phyloP scores from a whole-genome alignment of 306 rosid species.

The Prunus davidiana region DNA sequence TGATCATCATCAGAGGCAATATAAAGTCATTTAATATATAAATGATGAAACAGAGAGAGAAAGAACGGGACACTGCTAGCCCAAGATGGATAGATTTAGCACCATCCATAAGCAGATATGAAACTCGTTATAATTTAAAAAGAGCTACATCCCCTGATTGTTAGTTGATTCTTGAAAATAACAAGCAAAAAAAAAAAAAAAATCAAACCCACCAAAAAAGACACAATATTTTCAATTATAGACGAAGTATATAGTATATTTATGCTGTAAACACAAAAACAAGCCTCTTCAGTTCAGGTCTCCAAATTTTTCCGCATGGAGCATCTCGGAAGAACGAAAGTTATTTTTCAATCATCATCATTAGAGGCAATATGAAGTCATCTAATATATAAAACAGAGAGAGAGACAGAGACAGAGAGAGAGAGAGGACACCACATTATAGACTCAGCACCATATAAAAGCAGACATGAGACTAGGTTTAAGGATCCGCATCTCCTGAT shows the following conservation, averaged over 20 bases:
- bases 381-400: not conserved
- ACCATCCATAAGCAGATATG: not conserved
- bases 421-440: not conserved
- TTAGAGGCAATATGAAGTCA: not conserved
- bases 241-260: not conserved
- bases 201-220: not conserved
- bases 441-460: not conserved
- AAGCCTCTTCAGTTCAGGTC: conserved; percentile 94
- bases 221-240: not conserved
- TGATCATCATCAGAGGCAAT: conserved; percentile 9
- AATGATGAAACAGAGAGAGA: not conserved
- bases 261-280: not conserved
- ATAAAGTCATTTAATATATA: not conserved
- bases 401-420: too few species aligned
- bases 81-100: too few species aligned
- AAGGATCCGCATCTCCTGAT: too few species aligned
- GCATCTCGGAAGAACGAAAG: conserved; percentile 21
- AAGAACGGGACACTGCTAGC: too few species aligned
- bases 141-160: too few species aligned
- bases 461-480: not conserved
- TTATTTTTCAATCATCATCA: conserved; percentile 6
- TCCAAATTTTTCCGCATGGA: conserved; percentile 57
- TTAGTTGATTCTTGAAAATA: too few species aligned
- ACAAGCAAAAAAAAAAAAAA: not conserved
- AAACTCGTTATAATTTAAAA: not conserved